Percentiles rank a stretch among this genome's conserved stretches.
Evolutionary conservation across 176 grass and related monocot genomes (phyloP).

Genomic region (Oryza longistaminata): DNA sequence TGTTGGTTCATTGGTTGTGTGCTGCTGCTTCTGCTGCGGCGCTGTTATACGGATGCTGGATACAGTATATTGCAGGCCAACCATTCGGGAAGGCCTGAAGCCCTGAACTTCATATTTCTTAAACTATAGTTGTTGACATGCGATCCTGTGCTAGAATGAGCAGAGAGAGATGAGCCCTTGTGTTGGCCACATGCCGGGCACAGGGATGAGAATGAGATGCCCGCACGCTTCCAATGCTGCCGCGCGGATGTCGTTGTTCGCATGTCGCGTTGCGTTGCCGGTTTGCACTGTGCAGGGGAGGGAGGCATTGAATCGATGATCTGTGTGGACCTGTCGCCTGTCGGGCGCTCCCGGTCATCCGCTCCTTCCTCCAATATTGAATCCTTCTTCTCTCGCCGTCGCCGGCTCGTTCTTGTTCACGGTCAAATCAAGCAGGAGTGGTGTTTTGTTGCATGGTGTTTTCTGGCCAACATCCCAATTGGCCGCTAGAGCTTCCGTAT

Average conservation of each 20-base stretch:
- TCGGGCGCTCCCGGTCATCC: constrained; percentile 18
- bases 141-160: neutral
- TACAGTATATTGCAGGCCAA: neutral
- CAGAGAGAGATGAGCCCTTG: neutral
- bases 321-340: neutral
- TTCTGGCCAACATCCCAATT: neutral
- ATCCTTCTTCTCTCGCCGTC: neutral
- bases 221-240: neutral
- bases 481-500: no score
- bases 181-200: constrained; percentile 36
- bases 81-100: neutral
- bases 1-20: neutral
- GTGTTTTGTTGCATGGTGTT: neutral
- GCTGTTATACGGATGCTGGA: neutral
- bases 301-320: neutral
- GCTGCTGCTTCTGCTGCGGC: neutral
- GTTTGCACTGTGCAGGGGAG: neutral
- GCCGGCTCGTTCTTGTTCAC: neutral
- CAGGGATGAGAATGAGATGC: neutral
- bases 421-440: neutral
- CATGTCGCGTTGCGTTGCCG: constrained; percentile 16
- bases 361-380: neutral
- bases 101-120: neutral
- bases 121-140: constrained; percentile 14
- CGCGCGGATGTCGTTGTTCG: neutral